These are phyloP conservation scores for Podospora didyma DNA, from an alignment of 495 filamentous ascomycete genomes.

Conservation along the genomic window DNA sequence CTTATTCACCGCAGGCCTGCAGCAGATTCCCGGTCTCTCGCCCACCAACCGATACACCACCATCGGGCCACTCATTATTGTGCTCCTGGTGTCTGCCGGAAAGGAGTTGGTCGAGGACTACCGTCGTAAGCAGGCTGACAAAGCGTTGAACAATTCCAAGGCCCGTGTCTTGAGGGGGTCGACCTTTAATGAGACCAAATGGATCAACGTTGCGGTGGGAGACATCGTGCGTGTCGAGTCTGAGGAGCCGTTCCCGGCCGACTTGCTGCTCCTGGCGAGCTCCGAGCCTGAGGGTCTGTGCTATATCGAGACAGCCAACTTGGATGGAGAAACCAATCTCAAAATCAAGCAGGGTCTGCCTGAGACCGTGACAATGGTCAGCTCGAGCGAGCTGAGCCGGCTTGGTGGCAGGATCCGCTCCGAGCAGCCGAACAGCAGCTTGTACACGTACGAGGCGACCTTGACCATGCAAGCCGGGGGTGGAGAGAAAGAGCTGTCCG, in stretches of 20 bases:
- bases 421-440: constrained; percentile 96
- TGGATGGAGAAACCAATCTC: constrained; percentile 97
- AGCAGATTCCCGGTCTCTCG: constrained; percentile 93
- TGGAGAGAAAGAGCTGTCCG: constrained; percentile 87
- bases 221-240: constrained; percentile 95
- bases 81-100: constrained; percentile 86
- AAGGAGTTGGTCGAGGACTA: constrained; percentile 96
- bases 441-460: constrained; percentile 98
- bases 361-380: constrained; percentile 86
- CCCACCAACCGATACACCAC: constrained; percentile 95
- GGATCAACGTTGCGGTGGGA: constrained; percentile 90
- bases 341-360: constrained; percentile 99
- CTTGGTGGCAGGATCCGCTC: constrained; percentile 83
- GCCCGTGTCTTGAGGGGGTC: constrained; percentile 81
- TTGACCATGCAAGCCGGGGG: constrained; percentile 89
- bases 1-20: constrained; percentile 91
- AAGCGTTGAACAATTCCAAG: constrained; percentile 82
- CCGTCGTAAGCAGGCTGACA: constrained; percentile 83
- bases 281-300: constrained; percentile 97
- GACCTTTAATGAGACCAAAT: constrained; percentile 78
- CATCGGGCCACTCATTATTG: constrained; percentile 85
- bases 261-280: constrained; percentile 85
- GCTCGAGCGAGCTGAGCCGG: constrained; percentile 78
- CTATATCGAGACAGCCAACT: constrained; percentile 98
- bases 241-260: constrained; percentile 93